A percentile compares a stretch with the other conserved stretches of the same genome.
Evolutionary conservation across 2,329 filamentous ascomycete species (phyloP).

Genomic region (Penicillium griseofulvum): DNA sequence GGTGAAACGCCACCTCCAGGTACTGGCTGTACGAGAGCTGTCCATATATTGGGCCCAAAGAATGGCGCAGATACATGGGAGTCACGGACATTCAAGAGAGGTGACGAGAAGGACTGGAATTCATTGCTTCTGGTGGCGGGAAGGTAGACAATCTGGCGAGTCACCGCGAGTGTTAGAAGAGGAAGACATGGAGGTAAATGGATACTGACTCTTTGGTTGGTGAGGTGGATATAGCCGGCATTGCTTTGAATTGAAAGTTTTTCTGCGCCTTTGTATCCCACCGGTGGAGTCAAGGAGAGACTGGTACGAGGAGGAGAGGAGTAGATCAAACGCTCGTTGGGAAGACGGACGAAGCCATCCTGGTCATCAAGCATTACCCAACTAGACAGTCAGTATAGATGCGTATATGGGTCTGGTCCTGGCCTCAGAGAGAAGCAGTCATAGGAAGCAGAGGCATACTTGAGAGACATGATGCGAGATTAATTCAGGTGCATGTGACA

Average conservation of each 20-base stretch:
- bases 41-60: constrained; percentile 92
- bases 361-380: constrained; percentile 89
- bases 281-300: constrained; percentile 69
- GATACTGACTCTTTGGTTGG: constrained; percentile 71
- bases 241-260: constrained; percentile 70
- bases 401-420: not conserved
- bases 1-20: constrained; percentile 78
- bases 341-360: constrained; percentile 75
- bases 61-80: constrained; percentile 83
- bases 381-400: constrained; percentile 42
- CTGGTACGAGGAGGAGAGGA: constrained; percentile 76
- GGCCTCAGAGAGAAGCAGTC: not conserved
- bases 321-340: constrained; percentile 77
- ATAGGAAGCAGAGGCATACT: constrained; percentile 29
- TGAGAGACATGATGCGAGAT: constrained; percentile 32
- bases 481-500: not conserved
- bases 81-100: constrained; percentile 83
- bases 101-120: constrained; percentile 84
- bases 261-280: constrained; percentile 61
- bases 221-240: constrained; percentile 74
- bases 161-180: constrained; percentile 12
- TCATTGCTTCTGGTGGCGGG: constrained; percentile 65
- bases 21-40: constrained; percentile 74
- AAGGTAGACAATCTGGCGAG: constrained; percentile 82
- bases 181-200: constrained; percentile 12